These are phyloP conservation scores for Wallacemonas collosoma DNA, from an alignment of 208 protist species.

Conservation along the genomic window DNA sequence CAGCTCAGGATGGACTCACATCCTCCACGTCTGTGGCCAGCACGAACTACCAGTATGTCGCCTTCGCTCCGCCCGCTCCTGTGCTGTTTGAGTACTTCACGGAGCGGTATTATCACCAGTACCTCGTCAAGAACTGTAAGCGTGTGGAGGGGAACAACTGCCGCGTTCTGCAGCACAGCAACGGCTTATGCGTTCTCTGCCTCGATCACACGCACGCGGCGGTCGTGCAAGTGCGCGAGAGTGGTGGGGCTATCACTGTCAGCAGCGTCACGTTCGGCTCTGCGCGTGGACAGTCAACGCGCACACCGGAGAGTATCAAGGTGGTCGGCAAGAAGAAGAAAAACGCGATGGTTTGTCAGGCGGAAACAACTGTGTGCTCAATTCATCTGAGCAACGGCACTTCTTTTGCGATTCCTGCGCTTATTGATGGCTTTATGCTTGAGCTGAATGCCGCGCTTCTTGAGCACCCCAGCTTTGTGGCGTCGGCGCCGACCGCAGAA, in stretches of 20 bases:
- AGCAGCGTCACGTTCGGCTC: constrained; percentile 45
- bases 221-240: constrained; percentile 19
- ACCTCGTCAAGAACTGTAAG: constrained; percentile 69
- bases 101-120: constrained; percentile 82
- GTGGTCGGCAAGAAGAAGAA: constrained; percentile 87
- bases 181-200: constrained; percentile 79
- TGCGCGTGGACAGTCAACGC: constrained; percentile 44
- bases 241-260: constrained; percentile 9
- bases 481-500: constrained; percentile 53
- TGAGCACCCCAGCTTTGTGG: constrained; percentile 56
- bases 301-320: constrained; percentile 48
- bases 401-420: constrained; percentile 66
- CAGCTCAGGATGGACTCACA: neutral
- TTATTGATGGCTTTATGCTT: constrained; percentile 79
- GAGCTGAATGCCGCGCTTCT: constrained; percentile 74
- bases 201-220: constrained; percentile 70
- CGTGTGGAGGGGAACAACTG: constrained; percentile 64
- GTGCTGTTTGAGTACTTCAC: constrained; percentile 80
- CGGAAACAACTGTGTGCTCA: constrained; percentile 77
- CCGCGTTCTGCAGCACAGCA: constrained; percentile 84
- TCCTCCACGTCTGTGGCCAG: constrained; percentile 2
- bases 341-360: constrained; percentile 78
- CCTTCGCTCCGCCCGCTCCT: constrained; percentile 25
- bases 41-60: constrained; percentile 4
- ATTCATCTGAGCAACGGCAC: constrained; percentile 53